Base-by-base conservation (phyloP, 441 rosid species). In the Erodium trifolium region DNA sequence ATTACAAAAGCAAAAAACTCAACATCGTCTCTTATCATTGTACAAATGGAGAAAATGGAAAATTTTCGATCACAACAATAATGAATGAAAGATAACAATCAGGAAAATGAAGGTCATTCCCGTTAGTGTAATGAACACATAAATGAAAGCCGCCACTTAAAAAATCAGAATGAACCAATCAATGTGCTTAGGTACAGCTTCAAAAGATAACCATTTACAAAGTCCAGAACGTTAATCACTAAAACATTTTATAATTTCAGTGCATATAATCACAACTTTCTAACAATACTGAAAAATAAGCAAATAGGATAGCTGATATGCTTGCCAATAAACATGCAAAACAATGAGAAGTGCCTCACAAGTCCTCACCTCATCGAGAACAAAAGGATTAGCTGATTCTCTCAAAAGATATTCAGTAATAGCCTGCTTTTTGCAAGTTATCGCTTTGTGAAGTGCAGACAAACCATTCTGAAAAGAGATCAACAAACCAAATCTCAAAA, bases 351-450 rank as follows among this genome's bases (percentile, higher is more conserved):
- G 16, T 49, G 57, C 57, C 5, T 2, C 16, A 49, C 5, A 12
- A 49, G 5, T 49, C 57, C 81, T 79, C 69, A 91, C 98, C 69
- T 88, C 72, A 78, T 91, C 96, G 60, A 73, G 75, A 70, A 87
- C 88, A 78, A 93, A 88, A 35, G 96, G 93, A 74, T 86, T 84
- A 31, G 94, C 96, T 0, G 98, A 91, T 83, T 93, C 96, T 78
- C 96, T 88, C 71, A 89, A 77, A 55, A 91, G 88, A 81, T 86
- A 91, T 82, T 86, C 82, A 39, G 85, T 83, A 60, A 88, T 72
- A 11, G 98, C 97, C 82, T 84, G 96, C 84, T 87, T 91, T 82
- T 87, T 91, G 66, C 93, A 82, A 65, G 82, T 76, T 72, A 91
- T 83, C 70, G 97, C 97, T 82, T 80, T 85, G 84, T 91, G 96